Evolutionary conservation across 352 stramenopile species (phyloP), one percentile per base, ranked within the genome.

Genomic region (Globisporangium parvum): DNA sequence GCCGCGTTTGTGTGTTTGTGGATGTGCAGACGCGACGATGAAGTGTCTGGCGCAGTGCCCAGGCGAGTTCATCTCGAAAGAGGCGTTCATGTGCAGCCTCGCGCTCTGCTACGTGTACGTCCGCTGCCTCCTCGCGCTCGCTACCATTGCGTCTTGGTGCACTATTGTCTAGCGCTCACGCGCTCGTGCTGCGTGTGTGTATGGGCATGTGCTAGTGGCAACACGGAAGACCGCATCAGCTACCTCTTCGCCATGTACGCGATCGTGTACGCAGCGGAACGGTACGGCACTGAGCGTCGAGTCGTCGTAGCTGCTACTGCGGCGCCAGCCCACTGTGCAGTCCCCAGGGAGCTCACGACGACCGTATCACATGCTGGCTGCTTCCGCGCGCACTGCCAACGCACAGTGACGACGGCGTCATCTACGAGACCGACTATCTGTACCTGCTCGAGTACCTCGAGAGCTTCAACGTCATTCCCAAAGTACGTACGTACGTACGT

Each of bases 161-260:
- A 26, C 26, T 6, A 17, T 4, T 42, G 10, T 20, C 33, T 44
- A 10, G 24, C 5, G 8, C n/a, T 51, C n/a, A 26, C 10, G 18
- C 33, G 6, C 5, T 23, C 1, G 17, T 59, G 12, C n/a, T 3
- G 35, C 51, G 18, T 23, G 40, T 48, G 33, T 49, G 33, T 53
- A 31, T 58, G 53, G 26, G 26, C 26, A 31, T 60, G 35, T 53
- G 20, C 45, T 57, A 93, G 84, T 66, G 84, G 84, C 50, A 91
- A 91, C 64, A 91, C 81, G 37, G 84, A 93, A 57, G 84, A 93
- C 64, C 77, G 83, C n/a, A 88, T 93, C 59, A 85, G 77, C 65
- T 93, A 91, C 63, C 75, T 93, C 23, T 93, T 93, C 56, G 81
- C 67, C 21, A 93, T 93, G 84, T 91, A 92, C 68, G 77, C 72